These are phyloP conservation scores for Cucurbita ficifolia DNA, from an alignment of 306 rosid species.

Conservation along the genomic window DNA sequence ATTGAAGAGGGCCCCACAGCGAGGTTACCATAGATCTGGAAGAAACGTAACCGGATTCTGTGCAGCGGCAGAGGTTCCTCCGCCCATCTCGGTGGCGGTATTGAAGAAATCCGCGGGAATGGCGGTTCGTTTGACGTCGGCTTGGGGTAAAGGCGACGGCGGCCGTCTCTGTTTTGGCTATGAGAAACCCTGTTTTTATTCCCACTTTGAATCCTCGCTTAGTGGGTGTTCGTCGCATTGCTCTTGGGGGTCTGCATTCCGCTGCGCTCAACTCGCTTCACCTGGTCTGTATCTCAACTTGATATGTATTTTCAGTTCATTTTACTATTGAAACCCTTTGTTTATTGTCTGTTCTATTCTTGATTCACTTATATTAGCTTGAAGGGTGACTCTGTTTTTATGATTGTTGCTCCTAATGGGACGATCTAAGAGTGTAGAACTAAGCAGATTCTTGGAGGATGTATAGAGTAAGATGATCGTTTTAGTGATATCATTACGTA, in stretches of 20 bases:
- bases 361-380: neutral
- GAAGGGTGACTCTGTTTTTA: neutral
- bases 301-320: neutral
- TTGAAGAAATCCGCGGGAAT: slow-evolving; percentile 47
- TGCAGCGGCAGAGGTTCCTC: slow-evolving; percentile 61
- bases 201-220: slow-evolving; percentile 69
- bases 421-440: neutral
- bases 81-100: slow-evolving; percentile 93
- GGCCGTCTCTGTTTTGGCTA: slow-evolving; percentile 86
- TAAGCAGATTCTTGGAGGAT: neutral
- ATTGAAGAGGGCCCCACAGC: too few species aligned
- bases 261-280: slow-evolving; percentile 43
- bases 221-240: slow-evolving; percentile 29
- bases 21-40: too few species aligned
- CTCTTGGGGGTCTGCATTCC: slow-evolving; percentile 77
- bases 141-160: slow-evolving; percentile 98
- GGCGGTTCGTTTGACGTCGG: slow-evolving; percentile 32
- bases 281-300: slow-evolving; percentile 54
- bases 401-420: neutral
- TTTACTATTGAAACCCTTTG: neutral
- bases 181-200: slow-evolving; percentile 45
- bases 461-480: neutral
- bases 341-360: neutral
- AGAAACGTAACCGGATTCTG: too few species aligned
- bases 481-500: neutral